Conservation (phyloP, 495 filamentous ascomycete genomes). For the Penicillium lagena region DNA sequence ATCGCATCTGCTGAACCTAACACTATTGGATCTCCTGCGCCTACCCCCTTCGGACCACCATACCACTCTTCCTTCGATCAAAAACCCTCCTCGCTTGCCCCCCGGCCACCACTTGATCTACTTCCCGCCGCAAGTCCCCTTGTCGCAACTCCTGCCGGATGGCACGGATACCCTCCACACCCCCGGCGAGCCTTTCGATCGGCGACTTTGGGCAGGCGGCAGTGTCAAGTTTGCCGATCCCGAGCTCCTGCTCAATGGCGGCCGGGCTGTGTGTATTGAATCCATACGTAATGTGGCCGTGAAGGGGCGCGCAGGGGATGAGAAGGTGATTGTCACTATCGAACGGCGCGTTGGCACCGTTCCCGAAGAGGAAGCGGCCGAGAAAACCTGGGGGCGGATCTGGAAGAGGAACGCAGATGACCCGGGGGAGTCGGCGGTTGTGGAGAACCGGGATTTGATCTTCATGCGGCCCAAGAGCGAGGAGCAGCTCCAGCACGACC, state of each 20-base stretch:
- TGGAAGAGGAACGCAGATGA: constrained; percentile 35
- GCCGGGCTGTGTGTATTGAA: constrained; percentile 55
- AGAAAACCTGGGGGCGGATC: constrained; percentile 32
- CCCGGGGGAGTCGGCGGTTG: constrained; percentile 27
- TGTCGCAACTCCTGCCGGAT: constrained; percentile 56
- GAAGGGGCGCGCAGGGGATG: constrained; percentile 47
- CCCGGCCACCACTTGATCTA: constrained; percentile 60
- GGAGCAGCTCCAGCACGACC: constrained; percentile 23
- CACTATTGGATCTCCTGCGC: constrained; percentile 53
- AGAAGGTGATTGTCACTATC: constrained; percentile 56
- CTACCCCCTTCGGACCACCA: constrained; percentile 5
- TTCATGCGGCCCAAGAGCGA: constrained; percentile 50
- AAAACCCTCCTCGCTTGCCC: constrained; percentile 31
- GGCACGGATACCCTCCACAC: constrained; percentile 66
- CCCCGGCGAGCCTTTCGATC: constrained; percentile 57
- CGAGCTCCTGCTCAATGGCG: constrained; percentile 39
- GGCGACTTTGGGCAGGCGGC: constrained; percentile 80
- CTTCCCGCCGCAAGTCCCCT: constrained; percentile 57
- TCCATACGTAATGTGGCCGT: constrained; percentile 52
- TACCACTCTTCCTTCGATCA: constrained; percentile 27
- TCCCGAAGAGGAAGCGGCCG: constrained; percentile 26
- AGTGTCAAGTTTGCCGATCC: constrained; percentile 25
- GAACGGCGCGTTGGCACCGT: constrained; percentile 42
- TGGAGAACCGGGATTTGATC: constrained; percentile 53
- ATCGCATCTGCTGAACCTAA: constrained; percentile 58